Conservation (phyloP, 257 asterid genomes). For the Przewalskia tangutica region DNA sequence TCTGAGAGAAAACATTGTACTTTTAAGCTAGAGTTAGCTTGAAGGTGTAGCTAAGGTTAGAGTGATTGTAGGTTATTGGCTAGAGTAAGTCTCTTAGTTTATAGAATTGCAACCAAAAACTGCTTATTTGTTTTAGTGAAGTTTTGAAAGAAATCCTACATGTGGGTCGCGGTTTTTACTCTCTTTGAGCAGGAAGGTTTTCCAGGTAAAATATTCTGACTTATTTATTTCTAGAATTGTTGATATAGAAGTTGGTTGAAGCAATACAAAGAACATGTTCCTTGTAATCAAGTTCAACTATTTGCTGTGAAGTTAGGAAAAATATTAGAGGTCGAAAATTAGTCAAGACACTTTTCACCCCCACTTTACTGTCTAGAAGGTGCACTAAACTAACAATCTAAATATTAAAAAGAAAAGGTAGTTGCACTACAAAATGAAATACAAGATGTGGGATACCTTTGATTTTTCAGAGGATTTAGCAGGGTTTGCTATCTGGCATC, state of each 20-base stretch:
- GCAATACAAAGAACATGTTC: neutral
- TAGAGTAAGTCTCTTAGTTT: neutral
- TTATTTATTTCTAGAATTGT: neutral
- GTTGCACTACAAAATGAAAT: neutral
- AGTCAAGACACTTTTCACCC: neutral
- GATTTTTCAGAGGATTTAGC: slow-evolving; percentile 29
- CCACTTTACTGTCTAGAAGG: neutral
- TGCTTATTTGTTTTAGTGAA: neutral
- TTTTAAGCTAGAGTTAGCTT: neutral
- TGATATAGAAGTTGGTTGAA: neutral
- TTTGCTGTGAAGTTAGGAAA: neutral
- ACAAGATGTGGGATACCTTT: slow-evolving; percentile 37
- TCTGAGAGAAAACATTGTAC: neutral
- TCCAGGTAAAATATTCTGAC: neutral
- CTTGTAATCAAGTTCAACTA: neutral
- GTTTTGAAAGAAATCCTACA: neutral
- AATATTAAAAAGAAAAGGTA: neutral
- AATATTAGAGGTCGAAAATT: neutral
- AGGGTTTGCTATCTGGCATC: slow-evolving; percentile 18
- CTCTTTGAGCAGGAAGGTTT: neutral
- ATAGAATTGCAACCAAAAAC: neutral
- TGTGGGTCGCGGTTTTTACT: neutral
- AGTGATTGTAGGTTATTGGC: neutral
- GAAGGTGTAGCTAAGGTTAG: neutral
- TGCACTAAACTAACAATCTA: neutral